Conservation (phyloP, 2,329 filamentous ascomycete species). For the Fusarium oxysporum region DNA sequence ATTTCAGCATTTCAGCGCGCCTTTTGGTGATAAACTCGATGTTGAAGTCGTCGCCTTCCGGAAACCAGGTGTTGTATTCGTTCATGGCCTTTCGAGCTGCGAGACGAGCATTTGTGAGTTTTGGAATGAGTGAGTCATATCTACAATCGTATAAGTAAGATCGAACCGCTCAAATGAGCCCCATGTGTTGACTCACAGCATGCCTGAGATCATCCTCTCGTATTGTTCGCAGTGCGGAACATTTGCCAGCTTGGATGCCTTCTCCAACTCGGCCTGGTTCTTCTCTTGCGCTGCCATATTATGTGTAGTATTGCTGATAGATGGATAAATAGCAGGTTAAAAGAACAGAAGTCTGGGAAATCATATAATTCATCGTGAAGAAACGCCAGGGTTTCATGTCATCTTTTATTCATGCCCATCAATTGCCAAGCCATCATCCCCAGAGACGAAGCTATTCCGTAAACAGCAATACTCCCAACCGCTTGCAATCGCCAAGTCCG, state of each 20-base stretch:
- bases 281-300: conserved; percentile 27
- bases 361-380: fast-evolving
- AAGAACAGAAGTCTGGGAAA: fast-evolving
- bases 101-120: conserved; percentile 59
- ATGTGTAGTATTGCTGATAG: fast-evolving
- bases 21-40: conserved; percentile 35
- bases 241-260: conserved; percentile 54
- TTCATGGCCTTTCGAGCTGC: conserved; percentile 62
- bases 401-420: not conserved
- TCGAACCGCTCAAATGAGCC: fast-evolving
- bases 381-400: fast-evolving
- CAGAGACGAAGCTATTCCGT: conserved; percentile 8
- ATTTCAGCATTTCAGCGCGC: conserved; percentile 52
- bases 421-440: not conserved
- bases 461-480: conserved; percentile 21
- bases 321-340: fast-evolving
- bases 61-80: conserved; percentile 65
- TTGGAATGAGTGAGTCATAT: conserved; percentile 59
- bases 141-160: conserved; percentile 36
- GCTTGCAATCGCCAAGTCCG: not conserved
- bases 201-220: conserved; percentile 73
- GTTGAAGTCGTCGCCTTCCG: conserved; percentile 46
- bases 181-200: conserved; percentile 57
- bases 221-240: conserved; percentile 70
- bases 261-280: conserved; percentile 23